These are phyloP conservation scores for Collybia nuda DNA, from an alignment of 768 basidiomycete genomes.

Conservation along the genomic window DNA sequence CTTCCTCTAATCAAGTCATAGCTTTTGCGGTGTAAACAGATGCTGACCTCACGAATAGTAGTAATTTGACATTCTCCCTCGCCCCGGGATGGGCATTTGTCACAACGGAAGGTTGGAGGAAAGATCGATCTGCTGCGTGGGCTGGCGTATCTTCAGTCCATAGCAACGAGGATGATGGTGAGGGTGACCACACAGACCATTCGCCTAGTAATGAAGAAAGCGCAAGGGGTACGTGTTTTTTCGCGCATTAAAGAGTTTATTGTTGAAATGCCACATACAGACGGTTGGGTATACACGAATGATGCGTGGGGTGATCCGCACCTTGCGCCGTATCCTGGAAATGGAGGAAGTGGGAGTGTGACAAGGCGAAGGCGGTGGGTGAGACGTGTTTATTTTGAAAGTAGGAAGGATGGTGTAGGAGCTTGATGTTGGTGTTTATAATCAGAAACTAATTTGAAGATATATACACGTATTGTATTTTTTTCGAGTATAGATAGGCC, in stretches of 20 bases:
- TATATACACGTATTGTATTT: too few relatives aligned
- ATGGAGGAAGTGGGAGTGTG: constrained; percentile 45
- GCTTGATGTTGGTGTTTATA: neutral
- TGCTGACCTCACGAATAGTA: constrained; percentile 42
- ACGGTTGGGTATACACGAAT: constrained; percentile 83
- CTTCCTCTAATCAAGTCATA: too few relatives aligned
- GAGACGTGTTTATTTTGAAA: constrained; percentile 61
- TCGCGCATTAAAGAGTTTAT: neutral
- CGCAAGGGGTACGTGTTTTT: too few relatives aligned
- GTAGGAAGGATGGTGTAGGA: neutral
- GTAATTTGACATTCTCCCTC: constrained; percentile 81
- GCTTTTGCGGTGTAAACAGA: too few relatives aligned
- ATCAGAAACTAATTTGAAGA: too few relatives aligned
- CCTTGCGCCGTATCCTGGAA: constrained; percentile 32
- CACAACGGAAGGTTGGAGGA: constrained; percentile 75
- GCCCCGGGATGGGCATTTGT: constrained; percentile 74
- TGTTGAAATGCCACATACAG: constrained; percentile 26
- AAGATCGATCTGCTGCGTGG: constrained; percentile 64
- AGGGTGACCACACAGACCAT: too few relatives aligned
- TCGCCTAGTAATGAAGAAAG: too few relatives aligned
- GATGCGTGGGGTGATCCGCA: constrained; percentile 67
- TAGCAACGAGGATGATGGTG: too few relatives aligned
- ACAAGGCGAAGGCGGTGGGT: constrained; percentile 73
- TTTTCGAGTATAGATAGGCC: too few relatives aligned
- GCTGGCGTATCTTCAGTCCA: constrained; percentile 11